Evolutionary conservation across 495 filamentous ascomycete species (phyloP), one percentile per base, ranked within the genome.

Genomic region (Xylaria curta): DNA sequence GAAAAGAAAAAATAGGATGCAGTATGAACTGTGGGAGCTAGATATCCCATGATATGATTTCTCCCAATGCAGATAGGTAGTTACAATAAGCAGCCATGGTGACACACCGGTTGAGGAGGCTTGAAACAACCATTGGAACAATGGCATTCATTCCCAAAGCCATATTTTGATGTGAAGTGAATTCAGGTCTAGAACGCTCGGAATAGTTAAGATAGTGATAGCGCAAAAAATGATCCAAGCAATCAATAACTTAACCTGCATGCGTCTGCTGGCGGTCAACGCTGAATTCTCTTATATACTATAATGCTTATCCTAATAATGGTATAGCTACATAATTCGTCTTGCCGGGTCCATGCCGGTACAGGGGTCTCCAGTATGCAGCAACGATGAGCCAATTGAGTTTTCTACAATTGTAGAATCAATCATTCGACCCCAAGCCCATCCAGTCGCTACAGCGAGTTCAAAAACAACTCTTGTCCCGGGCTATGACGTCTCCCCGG

Each of bases 401-500:
- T 61, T 51, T 69, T 69, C 56, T n/a, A 24, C 42, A 61, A 61
- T 68, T 66, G 21, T 9, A 24, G 4, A 38, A 38, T 38, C 36
- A 38, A 38, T 38, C 36, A 38, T 8, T 38, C 36, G 36, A 38
- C 36, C 36, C 36, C 36, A 38, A 38, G 33, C 33, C 31, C 33
- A 4, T 36, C 33, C 33, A 36, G 31, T n/a, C n/a, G n/a, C n/a
- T n/a, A n/a, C n/a, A n/a, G 59, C 36, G 33, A 42, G 60, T 17
- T n/a, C 9, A 15, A 26, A 40, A 24, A 36, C 58, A 51, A 36
- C 26, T 33, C 31, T 33, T 33, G 8, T n/a, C 58, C 5, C 42
- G 58, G 44, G 68, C 60, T 60, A 44, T 70, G 68, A 62, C 68
- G 68, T 53, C 58, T 31, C 24, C 59, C 59, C 19, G 33, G 46